Percentiles rank a stretch among this genome's conserved stretches.
These are phyloP conservation scores for Barnettozyma siamensis DNA, from an alignment of 805 yeast species.

Conservation along the genomic window DNA sequence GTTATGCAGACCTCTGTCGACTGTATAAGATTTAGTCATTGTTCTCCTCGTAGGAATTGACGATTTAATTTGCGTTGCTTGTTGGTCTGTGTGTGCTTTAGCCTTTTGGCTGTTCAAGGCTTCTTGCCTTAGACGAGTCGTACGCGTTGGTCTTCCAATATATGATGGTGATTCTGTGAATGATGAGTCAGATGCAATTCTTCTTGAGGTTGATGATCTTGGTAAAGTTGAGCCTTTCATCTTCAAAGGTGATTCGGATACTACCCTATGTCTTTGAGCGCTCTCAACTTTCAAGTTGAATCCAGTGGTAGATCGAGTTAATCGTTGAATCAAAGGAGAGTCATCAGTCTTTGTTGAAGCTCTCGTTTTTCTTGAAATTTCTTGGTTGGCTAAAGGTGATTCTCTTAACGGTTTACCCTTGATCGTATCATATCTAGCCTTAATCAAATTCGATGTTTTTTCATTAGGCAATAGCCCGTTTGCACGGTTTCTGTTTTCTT, in stretches of 20 bases:
- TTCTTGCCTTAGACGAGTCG: slow-evolving; percentile 19
- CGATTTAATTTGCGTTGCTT: not conserved
- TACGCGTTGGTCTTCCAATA: slow-evolving; percentile 13
- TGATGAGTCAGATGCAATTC: slow-evolving; percentile 14
- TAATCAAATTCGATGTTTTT: not conserved
- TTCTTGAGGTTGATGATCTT: slow-evolving; percentile 5
- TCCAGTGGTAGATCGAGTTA: slow-evolving; percentile 23
- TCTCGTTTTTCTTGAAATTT: not conserved
- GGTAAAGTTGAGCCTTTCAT: not conserved
- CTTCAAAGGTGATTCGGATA: slow-evolving; percentile 5
- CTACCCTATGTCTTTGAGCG: slow-evolving; percentile 1
- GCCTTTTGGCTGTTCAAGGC: slow-evolving; percentile 8
- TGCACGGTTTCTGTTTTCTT: not conserved
- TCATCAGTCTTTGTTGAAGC: slow-evolving; percentile 7
- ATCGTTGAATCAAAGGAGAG: slow-evolving; percentile 19
- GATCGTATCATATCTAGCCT: not conserved
- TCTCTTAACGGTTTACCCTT: not conserved
- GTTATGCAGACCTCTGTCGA: slow-evolving; percentile 15
- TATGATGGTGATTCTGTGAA: not conserved
- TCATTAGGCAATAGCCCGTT: not conserved
- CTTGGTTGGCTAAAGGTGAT: not conserved
- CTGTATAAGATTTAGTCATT: slow-evolving; percentile 18
- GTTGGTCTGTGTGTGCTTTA: not conserved
- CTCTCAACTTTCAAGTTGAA: slow-evolving; percentile 12
- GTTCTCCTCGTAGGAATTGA: slow-evolving; percentile 11